A percentile compares a stretch with the other conserved stretches of the same genome.
phyloP scores from a whole-genome alignment of 345 rosid species.

The Fremontodendron californicum region DNA sequence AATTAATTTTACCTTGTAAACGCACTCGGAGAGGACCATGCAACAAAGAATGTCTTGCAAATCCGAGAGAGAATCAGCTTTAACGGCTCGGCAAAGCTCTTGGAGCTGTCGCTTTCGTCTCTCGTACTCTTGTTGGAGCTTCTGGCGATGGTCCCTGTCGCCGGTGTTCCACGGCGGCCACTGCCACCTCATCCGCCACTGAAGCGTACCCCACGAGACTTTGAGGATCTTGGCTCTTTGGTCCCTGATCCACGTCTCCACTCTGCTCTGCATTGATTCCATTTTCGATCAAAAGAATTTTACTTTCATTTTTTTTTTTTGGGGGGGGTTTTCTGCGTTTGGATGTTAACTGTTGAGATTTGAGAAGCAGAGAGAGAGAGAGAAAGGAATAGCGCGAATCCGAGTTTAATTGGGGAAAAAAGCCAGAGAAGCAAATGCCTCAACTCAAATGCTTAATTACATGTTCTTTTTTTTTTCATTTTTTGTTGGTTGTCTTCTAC shows the following conservation, averaged over 20 bases:
- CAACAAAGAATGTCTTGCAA: slow-evolving; percentile 91
- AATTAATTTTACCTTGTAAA: slow-evolving; percentile 55
- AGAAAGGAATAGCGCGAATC: too few relatives aligned
- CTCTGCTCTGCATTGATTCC: slow-evolving; percentile 67
- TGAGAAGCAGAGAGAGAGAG: not conserved
- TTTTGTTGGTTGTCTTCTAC: too few relatives aligned
- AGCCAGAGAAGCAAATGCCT: too few relatives aligned
- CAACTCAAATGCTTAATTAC: too few relatives aligned
- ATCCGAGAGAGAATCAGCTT: slow-evolving; percentile 79
- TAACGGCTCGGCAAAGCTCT: slow-evolving; percentile 70
- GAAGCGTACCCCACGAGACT: slow-evolving; percentile 79
- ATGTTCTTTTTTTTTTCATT: too few relatives aligned
- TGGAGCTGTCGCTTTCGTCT: slow-evolving; percentile 65
- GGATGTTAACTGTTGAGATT: too few relatives aligned
- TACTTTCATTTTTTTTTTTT: not conserved
- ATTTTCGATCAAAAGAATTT: not conserved
- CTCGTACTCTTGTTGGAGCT: slow-evolving; percentile 75
- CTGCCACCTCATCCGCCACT: slow-evolving; percentile 75
- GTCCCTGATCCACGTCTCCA: slow-evolving; percentile 92
- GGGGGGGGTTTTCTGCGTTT: too few relatives aligned
- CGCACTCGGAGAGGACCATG: slow-evolving; percentile 97
- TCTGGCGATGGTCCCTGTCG: slow-evolving; percentile 52
- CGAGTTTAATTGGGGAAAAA: too few relatives aligned
- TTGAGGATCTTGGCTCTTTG: slow-evolving; percentile 65
- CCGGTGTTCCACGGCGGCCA: slow-evolving; percentile 77